Base-by-base conservation (phyloP, 257 asterid genomes). In the Anisodus acutangulus region DNA sequence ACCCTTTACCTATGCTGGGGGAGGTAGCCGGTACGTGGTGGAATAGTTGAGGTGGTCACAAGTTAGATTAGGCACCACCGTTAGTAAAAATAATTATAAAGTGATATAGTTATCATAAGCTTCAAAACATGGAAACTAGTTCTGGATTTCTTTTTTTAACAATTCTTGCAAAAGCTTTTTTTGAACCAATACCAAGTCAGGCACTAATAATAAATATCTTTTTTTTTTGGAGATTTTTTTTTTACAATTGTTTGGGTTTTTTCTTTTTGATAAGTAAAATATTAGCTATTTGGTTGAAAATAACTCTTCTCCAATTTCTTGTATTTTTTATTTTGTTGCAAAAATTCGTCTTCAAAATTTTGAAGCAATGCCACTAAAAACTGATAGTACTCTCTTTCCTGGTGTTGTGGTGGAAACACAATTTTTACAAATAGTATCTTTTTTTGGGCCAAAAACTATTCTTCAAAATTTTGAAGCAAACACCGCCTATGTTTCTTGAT, bases 381-480 rank as follows among this genome's bases (percentile, higher is more conserved):
- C n/a, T 43, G 58, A 72, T 17, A 47, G 4, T 72, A n/a, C 31
- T 49, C 47, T 45, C 58, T 72, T 71, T 72, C 80, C 9, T 47
- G 39, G 12, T 67, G 41, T 37, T 16, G 3, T 8, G 78, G 78
- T 41, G 15, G 78, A 69, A 16, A 13, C 15, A 39, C 17, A 15
- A 3, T 69, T 37, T 67, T 41, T 39, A 41, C 54, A 8, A 41
- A 69, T 37, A 69, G 17, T 41, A 39, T 67, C 22, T 35, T 67
- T 67, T 66, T 35, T 49, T 47, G 13, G 2, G 80, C 3, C 49
- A 45, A 70, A n/a, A 10, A 2, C 41, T 72, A 43, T 11, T 47
- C 80, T 49, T 74, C 60, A 22, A 74, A 68, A 74, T 74, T 10
- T 47, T 22, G 43, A 19, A 47, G 62, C 60, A 74, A 74, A 49